phyloP scores from a whole-genome alignment of 495 filamentous ascomycete genomes.

The Patellaria atrata region DNA sequence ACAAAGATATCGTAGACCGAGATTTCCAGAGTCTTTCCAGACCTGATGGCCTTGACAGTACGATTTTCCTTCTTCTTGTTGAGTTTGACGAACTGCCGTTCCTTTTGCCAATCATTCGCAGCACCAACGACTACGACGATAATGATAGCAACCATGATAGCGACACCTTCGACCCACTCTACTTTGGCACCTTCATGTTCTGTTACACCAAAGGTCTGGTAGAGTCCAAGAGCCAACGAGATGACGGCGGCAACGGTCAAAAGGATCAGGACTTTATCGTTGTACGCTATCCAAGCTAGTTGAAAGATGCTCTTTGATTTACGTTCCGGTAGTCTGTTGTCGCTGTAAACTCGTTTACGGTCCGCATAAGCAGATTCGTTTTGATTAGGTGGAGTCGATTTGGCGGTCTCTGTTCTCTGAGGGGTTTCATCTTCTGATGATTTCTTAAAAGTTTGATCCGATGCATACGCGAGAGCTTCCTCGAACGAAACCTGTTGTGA shows the following conservation, averaged over 20 bases:
- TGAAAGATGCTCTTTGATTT: conserved; percentile 58
- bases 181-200: conserved; percentile 22
- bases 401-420: conserved; percentile 19
- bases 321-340: conserved; percentile 55
- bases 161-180: conserved; percentile 35
- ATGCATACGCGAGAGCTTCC: conserved; percentile 33
- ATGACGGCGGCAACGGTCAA: conserved; percentile 66
- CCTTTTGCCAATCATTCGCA: conserved; percentile 33
- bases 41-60: conserved; percentile 58
- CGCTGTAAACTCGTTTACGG: conserved; percentile 51
- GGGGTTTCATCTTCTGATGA: conserved; percentile 11
- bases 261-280: conserved; percentile 70
- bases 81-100: conserved; percentile 33
- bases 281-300: conserved; percentile 69
- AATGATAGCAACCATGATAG: conserved; percentile 33
- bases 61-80: conserved; percentile 38
- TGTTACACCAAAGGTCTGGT: conserved; percentile 40
- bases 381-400: conserved; percentile 17
- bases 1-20: conserved; percentile 69
- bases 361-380: conserved; percentile 39
- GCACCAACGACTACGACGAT: conserved; percentile 33
- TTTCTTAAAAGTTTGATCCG: conserved; percentile 1
- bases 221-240: conserved; percentile 70
- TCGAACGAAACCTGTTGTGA: conserved; percentile 56
- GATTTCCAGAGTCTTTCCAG: conserved; percentile 60